Evolutionary conservation across 2,329 filamentous ascomycete genomes (phyloP).

Genomic region (Colletotrichum higginsianum): DNA sequence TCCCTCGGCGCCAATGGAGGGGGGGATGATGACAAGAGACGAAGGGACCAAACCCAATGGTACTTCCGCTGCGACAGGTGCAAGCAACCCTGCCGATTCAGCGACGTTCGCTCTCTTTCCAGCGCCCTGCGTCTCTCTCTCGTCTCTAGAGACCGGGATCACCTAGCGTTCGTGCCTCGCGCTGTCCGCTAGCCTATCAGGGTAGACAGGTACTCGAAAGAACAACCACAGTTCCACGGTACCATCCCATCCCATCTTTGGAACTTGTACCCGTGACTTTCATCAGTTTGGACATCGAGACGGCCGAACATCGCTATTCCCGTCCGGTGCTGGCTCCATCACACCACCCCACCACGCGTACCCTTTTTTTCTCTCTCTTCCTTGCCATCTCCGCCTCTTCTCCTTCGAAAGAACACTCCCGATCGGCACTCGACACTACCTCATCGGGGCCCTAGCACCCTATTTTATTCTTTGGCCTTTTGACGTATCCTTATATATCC

Average conservation of each 20-base stretch:
- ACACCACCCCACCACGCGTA: constrained; percentile 29
- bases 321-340: constrained; percentile 39
- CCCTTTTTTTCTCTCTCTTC: constrained; percentile 37
- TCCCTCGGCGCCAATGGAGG: constrained; percentile 15
- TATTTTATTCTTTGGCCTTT: constrained; percentile 2
- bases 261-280: constrained; percentile 37
- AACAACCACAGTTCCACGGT: neutral
- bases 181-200: constrained; percentile 33
- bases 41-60: constrained; percentile 26
- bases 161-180: constrained; percentile 37
- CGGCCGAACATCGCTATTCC: constrained; percentile 26
- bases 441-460: constrained; percentile 35
- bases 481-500: constrained; percentile 37
- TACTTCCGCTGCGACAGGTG: neutral
- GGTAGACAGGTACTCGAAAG: constrained; percentile 33
- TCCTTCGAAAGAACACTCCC: constrained; percentile 31
- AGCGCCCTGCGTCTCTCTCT: neutral
- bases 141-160: constrained; percentile 16
- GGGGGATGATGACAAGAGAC: constrained; percentile 9
- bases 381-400: constrained; percentile 38
- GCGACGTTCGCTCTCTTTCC: neutral
- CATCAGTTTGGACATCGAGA: constrained; percentile 17
- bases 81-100: neutral
- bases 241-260: constrained; percentile 15
- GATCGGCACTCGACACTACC: constrained; percentile 33